Evolutionary conservation across 768 basidiomycete genomes (phyloP).

Genomic region (Panellus pusillus): DNA sequence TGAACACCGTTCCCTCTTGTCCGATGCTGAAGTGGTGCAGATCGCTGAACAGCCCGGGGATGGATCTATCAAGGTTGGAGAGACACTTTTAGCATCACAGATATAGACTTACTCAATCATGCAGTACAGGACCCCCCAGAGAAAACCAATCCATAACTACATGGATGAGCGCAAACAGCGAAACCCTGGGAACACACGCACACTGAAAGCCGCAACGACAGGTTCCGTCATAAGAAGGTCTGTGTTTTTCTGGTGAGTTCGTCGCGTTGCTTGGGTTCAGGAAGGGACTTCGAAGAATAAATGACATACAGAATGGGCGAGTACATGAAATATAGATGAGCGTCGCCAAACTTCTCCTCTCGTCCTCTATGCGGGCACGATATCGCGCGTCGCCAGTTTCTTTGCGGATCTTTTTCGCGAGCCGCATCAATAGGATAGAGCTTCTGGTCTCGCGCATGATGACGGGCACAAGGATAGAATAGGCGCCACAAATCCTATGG

Average conservation of each 20-base stretch:
- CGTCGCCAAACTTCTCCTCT: constrained; percentile 40
- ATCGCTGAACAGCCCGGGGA: constrained; percentile 45
- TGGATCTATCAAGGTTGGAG: constrained; percentile 33
- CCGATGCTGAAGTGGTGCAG: constrained; percentile 52
- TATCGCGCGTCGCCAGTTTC: constrained; percentile 50
- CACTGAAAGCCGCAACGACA: constrained; percentile 25
- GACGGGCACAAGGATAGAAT: constrained; percentile 39
- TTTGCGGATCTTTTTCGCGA: constrained; percentile 51
- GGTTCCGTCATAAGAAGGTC: constrained; percentile 31
- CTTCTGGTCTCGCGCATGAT: constrained; percentile 61
- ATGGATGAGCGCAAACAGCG: no score
- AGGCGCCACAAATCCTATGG: constrained; percentile 41
- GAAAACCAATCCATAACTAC: constrained; percentile 44
- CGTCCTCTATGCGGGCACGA: constrained; percentile 47
- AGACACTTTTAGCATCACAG: not conserved
- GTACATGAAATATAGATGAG: constrained; percentile 54
- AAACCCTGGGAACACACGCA: no score
- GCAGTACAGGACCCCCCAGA: constrained; percentile 49
- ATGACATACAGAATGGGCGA: constrained; percentile 50
- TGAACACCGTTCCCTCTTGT: constrained; percentile 48
- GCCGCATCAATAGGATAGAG: constrained; percentile 52
- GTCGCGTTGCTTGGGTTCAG: not conserved
- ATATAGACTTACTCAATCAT: constrained; percentile 44
- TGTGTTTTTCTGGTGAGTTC: not conserved
- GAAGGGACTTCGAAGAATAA: not conserved